phyloP scores from a whole-genome alignment of 306 rosid genomes.

The Rosa persica region DNA sequence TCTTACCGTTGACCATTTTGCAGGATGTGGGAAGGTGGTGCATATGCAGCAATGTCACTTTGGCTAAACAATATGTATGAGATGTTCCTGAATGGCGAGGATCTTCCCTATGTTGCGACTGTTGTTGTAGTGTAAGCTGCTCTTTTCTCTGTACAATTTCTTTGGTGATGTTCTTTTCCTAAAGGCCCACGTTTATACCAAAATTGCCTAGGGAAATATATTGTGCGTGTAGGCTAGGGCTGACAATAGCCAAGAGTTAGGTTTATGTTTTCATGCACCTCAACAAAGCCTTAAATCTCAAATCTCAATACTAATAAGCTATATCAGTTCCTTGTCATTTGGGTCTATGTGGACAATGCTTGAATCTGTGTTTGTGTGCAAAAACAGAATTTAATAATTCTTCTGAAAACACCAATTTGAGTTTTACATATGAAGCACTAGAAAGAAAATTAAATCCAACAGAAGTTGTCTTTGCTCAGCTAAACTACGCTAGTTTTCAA shows the following conservation, averaged over 20 bases:
- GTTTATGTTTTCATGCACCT: background rate
- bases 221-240: conserved; percentile 6
- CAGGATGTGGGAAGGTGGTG: conserved; percentile 97
- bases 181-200: background rate
- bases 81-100: conserved; percentile 57
- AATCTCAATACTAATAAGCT: background rate
- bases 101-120: conserved; percentile 83
- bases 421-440: background rate
- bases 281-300: background rate
- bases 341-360: background rate
- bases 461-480: no score
- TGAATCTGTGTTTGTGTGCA: background rate
- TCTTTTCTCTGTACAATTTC: conserved; percentile 21
- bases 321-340: background rate
- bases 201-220: background rate
- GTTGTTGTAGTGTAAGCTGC: conserved; percentile 81
- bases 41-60: conserved; percentile 78
- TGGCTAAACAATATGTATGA: conserved; percentile 80
- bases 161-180: conserved; percentile 16
- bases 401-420: background rate
- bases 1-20: conserved; percentile 32
- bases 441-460: background rate
- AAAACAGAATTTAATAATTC: background rate
- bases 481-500: background rate
- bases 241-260: conserved; percentile 1